A percentile compares a stretch with the other conserved stretches of the same genome.
Evolutionary conservation across 352 stramenopile species (phyloP).

Genomic region (Phytophthora boehmeriae): DNA sequence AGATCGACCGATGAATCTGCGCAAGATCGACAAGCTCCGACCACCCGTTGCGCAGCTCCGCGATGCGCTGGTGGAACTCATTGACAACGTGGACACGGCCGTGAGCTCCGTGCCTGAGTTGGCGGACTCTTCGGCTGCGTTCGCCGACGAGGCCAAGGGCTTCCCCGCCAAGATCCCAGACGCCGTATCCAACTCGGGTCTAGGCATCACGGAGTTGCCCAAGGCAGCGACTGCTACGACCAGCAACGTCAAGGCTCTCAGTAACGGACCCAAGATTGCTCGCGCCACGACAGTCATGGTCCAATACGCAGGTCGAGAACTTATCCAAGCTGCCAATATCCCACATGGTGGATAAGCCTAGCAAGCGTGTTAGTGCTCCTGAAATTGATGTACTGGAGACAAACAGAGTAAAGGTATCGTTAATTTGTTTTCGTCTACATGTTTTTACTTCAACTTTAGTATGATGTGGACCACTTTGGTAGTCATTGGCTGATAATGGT

Average conservation of each 20-base stretch:
- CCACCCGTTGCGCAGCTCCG: conserved; percentile 45
- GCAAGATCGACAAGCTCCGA: conserved; percentile 52
- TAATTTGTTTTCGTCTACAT: background rate
- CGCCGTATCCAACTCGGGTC: conserved; percentile 39
- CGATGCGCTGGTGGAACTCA: conserved; percentile 50
- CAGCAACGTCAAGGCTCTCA: conserved; percentile 51
- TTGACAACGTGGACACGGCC: conserved; percentile 60
- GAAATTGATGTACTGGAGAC: background rate
- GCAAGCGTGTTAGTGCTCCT: background rate
- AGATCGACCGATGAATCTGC: conserved; percentile 51
- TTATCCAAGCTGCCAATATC: conserved; percentile 46
- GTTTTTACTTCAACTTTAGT: conserved; percentile 1
- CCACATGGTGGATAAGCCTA: conserved; percentile 38
- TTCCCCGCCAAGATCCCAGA: conserved; percentile 51
- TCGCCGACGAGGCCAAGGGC: conserved; percentile 46
- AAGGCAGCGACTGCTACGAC: conserved; percentile 40
- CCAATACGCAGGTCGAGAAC: conserved; percentile 50
- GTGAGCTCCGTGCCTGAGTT: conserved; percentile 54
- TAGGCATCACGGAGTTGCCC: conserved; percentile 53
- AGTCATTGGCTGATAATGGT: background rate
- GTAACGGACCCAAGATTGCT: conserved; percentile 55
- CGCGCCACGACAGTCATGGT: conserved; percentile 55
- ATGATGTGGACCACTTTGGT: conserved; percentile 52
- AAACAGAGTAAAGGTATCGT: background rate
- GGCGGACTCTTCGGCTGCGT: conserved; percentile 39